Percentiles rank a stretch among this genome's conserved stretches.
These are phyloP conservation scores for Aristolochia californica DNA, from an alignment of 164 flowering plant species.

Conservation along the genomic window DNA sequence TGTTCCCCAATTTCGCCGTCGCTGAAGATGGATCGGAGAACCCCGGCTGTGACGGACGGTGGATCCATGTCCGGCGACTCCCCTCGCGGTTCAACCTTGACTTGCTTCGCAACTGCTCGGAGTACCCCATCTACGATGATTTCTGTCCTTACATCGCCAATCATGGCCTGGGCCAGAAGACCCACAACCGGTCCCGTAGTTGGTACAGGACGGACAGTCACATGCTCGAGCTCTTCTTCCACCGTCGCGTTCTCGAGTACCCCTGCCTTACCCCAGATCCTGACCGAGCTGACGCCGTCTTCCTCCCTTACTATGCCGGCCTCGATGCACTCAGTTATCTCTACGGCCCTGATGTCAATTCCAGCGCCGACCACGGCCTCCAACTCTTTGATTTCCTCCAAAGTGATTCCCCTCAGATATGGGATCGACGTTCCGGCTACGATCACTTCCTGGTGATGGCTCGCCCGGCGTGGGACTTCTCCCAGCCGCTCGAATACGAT, in stretches of 20 bases:
- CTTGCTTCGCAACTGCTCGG: conserved; percentile 55
- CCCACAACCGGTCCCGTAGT: conserved; percentile 73
- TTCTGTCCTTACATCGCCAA: conserved; percentile 68
- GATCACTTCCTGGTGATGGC: conserved; percentile 89
- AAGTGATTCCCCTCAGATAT: conserved; percentile 29
- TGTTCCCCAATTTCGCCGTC: not conserved
- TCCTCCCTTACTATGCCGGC: conserved; percentile 71
- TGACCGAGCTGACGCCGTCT: conserved; percentile 48
- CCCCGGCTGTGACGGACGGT: conserved; percentile 39
- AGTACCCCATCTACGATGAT: conserved; percentile 46
- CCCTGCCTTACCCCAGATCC: conserved; percentile 81
- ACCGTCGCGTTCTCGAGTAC: conserved; percentile 82
- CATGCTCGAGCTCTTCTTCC: conserved; percentile 76
- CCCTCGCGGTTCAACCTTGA: conserved; percentile 76
- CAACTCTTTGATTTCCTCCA: conserved; percentile 34
- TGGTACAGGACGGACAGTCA: conserved; percentile 86
- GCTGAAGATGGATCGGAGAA: not conserved
- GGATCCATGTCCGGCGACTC: conserved; percentile 74
- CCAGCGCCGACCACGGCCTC: conserved; percentile 46
- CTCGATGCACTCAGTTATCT: conserved; percentile 60
- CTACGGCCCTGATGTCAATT: conserved; percentile 52
- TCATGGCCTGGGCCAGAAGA: conserved; percentile 81
- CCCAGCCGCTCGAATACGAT: conserved; percentile 39
- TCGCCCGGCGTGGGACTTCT: conserved; percentile 88
- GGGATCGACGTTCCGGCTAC: conserved; percentile 44